A percentile compares a stretch with the other conserved stretches of the same genome.
These are phyloP conservation scores for Leccinum variicolor DNA, from an alignment of 768 basidiomycete species.

Conservation along the genomic window DNA sequence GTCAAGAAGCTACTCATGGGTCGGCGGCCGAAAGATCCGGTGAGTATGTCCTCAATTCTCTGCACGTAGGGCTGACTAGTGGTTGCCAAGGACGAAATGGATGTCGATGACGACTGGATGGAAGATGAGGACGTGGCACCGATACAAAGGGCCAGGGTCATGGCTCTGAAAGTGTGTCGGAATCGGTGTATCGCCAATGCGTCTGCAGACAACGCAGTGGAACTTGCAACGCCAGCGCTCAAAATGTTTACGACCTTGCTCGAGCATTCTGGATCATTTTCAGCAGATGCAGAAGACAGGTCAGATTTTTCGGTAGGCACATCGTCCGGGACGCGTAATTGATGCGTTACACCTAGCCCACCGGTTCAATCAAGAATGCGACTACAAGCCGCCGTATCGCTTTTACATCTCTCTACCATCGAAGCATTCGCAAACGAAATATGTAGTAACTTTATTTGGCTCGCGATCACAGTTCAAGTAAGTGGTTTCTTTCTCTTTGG, in stretches of 20 bases:
- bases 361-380: constrained; percentile 75
- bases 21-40: constrained; percentile 43
- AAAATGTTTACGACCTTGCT: constrained; percentile 75
- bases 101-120: constrained; percentile 70
- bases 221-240: constrained; percentile 71
- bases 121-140: constrained; percentile 60
- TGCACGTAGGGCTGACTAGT: background rate
- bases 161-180: constrained; percentile 76
- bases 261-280: constrained; percentile 63
- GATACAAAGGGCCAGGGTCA: constrained; percentile 64
- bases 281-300: constrained; percentile 51
- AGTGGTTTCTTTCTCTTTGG: background rate
- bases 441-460: constrained; percentile 54
- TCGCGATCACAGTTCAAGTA: constrained; percentile 80
- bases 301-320: constrained; percentile 26
- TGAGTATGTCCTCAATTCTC: constrained; percentile 30
- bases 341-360: constrained; percentile 37
- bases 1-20: constrained; percentile 68
- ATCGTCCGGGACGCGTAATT: constrained; percentile 1
- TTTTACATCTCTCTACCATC: constrained; percentile 73
- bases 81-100: constrained; percentile 49
- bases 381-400: constrained; percentile 73
- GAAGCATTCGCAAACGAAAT: constrained; percentile 56
- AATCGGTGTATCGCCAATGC: constrained; percentile 77
- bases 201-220: constrained; percentile 50